Conservation (phyloP, 306 rosid species). For the Argentina anserina region DNA sequence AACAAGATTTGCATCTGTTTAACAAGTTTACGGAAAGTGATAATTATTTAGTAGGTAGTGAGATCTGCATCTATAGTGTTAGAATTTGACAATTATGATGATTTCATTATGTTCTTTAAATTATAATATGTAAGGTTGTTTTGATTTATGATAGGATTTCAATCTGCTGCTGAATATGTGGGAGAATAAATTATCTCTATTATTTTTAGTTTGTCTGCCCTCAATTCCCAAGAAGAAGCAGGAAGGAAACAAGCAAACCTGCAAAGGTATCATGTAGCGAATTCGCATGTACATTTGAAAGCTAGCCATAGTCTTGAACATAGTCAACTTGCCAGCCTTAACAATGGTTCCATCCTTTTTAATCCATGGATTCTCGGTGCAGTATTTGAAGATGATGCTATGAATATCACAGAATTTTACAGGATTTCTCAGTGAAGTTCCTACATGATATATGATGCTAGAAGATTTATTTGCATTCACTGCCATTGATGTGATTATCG, state of each 20-base stretch:
- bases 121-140: no score
- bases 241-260: conserved; percentile 21
- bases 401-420: background rate
- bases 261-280: conserved; percentile 24
- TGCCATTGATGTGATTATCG: conserved; percentile 34
- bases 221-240: background rate
- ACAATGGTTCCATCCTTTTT: conserved; percentile 30
- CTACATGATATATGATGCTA: conserved; percentile 30
- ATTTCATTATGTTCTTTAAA: no score
- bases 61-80: no score
- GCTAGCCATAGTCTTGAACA: conserved; percentile 15
- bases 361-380: conserved; percentile 13
- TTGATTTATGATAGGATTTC: no score
- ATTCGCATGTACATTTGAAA: conserved; percentile 22
- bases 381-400: conserved; percentile 3
- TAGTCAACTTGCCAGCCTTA: background rate
- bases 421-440: conserved; percentile 41
- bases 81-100: no score
- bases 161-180: no score
- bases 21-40: no score
- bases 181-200: background rate
- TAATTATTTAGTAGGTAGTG: no score
- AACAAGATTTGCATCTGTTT: no score
- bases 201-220: background rate
- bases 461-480: conserved; percentile 18